Conservation (phyloP, 345 rosid species). For the Dimocarpus longan region DNA sequence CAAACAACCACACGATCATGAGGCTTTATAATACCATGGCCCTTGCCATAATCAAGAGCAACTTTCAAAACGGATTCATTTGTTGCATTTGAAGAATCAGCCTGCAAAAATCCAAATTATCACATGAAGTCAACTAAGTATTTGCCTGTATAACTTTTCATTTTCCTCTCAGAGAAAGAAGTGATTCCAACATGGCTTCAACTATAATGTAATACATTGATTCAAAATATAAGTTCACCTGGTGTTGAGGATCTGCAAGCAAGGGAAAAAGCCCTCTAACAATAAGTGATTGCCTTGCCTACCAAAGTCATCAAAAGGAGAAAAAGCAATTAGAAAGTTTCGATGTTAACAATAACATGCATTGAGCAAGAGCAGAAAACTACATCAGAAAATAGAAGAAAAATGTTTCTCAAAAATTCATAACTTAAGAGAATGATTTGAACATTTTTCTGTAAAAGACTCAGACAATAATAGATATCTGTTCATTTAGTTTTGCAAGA, state of each 20-base stretch:
- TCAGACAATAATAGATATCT: background rate
- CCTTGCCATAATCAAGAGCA: slow-evolving; percentile 67
- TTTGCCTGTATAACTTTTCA: background rate
- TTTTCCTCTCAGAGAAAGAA: background rate
- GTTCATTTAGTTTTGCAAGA: background rate
- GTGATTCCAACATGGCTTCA: background rate
- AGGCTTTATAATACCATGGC: slow-evolving; percentile 49
- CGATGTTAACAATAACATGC: background rate
- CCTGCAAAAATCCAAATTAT: slow-evolving; percentile 41
- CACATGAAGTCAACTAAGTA: background rate
- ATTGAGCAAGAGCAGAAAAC: background rate
- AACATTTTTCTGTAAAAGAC: background rate
- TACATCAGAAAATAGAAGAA: background rate
- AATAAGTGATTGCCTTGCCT: slow-evolving; percentile 74
- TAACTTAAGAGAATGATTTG: background rate
- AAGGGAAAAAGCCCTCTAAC: slow-evolving; percentile 70
- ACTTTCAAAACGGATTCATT: slow-evolving; percentile 59
- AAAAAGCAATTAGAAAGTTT: slow-evolving; percentile 10
- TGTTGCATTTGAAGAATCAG: slow-evolving; percentile 39
- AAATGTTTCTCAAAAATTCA: background rate
- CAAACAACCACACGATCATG: slow-evolving; percentile 66
- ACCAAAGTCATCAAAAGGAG: slow-evolving; percentile 21
- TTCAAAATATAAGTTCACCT: slow-evolving; percentile 33
- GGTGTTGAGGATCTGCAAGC: slow-evolving; percentile 66
- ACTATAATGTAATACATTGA: background rate